Conservation (phyloP, 208 protist species). For the Leptomonas seymouri region DNA sequence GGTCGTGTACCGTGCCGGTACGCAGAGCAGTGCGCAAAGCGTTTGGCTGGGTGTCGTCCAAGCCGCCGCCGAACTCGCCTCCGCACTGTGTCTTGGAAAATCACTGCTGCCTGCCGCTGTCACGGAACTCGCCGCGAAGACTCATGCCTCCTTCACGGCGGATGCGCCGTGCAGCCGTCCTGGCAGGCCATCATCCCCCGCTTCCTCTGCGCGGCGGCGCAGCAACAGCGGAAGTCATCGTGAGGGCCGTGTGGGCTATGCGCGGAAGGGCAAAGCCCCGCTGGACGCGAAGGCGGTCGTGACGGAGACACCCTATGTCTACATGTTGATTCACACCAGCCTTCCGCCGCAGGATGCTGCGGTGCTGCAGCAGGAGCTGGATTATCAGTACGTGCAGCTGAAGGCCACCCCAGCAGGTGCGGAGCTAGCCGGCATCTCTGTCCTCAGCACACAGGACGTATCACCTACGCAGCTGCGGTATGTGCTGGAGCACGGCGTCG, state of each 20-base stretch:
- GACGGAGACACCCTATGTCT: slow-evolving; percentile 5
- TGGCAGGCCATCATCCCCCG: background rate
- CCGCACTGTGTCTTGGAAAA: background rate
- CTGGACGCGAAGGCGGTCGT: background rate
- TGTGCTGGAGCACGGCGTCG: slow-evolving; percentile 17
- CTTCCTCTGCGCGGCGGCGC: no score
- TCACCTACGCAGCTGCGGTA: slow-evolving; percentile 23
- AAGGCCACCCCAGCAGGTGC: slow-evolving; percentile 16
- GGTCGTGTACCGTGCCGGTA: slow-evolving; percentile 30
- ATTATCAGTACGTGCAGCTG: slow-evolving; percentile 26
- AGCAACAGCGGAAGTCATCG: background rate
- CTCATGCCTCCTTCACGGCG: background rate
- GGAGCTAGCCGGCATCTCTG: slow-evolving; percentile 22
- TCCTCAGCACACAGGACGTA: slow-evolving; percentile 23
- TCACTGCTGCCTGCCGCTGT: slow-evolving; percentile 23
- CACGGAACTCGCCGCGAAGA: slow-evolving; percentile 13
- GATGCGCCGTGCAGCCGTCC: slow-evolving; percentile 1
- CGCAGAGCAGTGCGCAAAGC: slow-evolving; percentile 17
- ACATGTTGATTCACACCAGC: slow-evolving; percentile 31
- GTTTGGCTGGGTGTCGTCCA: slow-evolving; percentile 29
- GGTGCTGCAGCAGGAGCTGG: slow-evolving; percentile 32
- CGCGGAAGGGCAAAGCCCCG: background rate
- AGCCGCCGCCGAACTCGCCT: slow-evolving; percentile 24
- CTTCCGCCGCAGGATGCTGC: slow-evolving; percentile 21
- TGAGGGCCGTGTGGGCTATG: background rate